Percentiles rank a stretch among this genome's conserved stretches.
Conservation (phyloP, 2,329 filamentous ascomycete genomes). For the Bipolaris cookei region DNA sequence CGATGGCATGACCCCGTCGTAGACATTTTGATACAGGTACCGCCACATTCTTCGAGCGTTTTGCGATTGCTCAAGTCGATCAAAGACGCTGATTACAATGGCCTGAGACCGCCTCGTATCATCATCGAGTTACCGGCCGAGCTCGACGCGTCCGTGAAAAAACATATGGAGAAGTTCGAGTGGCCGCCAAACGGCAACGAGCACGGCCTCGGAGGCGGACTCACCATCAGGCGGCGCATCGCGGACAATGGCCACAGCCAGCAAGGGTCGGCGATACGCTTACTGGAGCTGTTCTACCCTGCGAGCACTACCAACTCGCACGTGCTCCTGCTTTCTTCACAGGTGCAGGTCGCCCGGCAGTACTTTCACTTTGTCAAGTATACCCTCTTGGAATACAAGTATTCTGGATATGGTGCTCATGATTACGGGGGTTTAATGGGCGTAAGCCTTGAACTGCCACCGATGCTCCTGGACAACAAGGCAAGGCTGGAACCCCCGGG, state of each 20-base stretch:
- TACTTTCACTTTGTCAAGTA: slow-evolving; percentile 91
- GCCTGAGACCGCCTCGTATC: slow-evolving; percentile 72
- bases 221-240: slow-evolving; percentile 79
- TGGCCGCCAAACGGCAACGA: slow-evolving; percentile 67
- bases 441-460: slow-evolving; percentile 78
- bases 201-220: slow-evolving; percentile 37
- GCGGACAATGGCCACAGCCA: slow-evolving; percentile 64
- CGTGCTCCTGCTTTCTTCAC: slow-evolving; percentile 82
- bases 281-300: slow-evolving; percentile 90
- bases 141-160: slow-evolving; percentile 68
- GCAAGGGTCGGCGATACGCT: slow-evolving; percentile 74
- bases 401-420: slow-evolving; percentile 62
- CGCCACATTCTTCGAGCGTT: slow-evolving; percentile 73
- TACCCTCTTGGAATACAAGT: slow-evolving; percentile 74
- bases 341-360: slow-evolving; percentile 77
- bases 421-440: slow-evolving; percentile 69
- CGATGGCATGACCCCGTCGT: slow-evolving; percentile 80
- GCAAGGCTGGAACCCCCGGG: slow-evolving; percentile 60
- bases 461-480: slow-evolving; percentile 66
- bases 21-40: slow-evolving; percentile 83
- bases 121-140: slow-evolving; percentile 81
- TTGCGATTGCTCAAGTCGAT: slow-evolving; percentile 80
- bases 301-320: slow-evolving; percentile 68
- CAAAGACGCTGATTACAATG: slow-evolving; percentile 74
- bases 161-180: slow-evolving; percentile 67